Conservation (phyloP, 495 filamentous ascomycete species). For the Penicillium samsonianum region DNA sequence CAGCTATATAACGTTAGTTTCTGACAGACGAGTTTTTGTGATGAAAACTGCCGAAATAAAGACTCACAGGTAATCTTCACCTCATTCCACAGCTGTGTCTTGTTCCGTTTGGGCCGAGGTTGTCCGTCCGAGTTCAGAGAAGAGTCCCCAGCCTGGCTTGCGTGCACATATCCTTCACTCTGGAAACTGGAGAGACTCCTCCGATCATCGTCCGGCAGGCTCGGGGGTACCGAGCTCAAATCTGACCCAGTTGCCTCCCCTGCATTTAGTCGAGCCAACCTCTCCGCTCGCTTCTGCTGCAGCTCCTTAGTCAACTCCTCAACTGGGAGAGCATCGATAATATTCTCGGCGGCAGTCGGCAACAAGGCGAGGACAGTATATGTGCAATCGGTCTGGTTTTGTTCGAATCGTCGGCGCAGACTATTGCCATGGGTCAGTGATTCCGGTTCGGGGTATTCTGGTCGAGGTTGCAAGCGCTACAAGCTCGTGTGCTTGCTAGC, state of each 20-base stretch:
- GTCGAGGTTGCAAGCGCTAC: conserved; percentile 18
- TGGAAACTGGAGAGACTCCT: conserved; percentile 73
- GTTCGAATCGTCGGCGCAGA: conserved; percentile 91
- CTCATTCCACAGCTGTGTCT: conserved; percentile 95
- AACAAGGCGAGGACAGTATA: conserved; percentile 96
- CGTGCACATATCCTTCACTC: conserved; percentile 76
- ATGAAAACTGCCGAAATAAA: not conserved
- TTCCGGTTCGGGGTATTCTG: conserved; percentile 1
- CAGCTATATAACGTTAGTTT: conserved; percentile 56
- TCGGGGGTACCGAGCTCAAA: conserved; percentile 70
- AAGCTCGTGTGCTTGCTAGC: conserved; percentile 17
- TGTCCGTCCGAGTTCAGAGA: conserved; percentile 36
- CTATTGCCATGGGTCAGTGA: conserved; percentile 48
- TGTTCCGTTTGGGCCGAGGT: conserved; percentile 68
- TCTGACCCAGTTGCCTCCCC: conserved; percentile 58
- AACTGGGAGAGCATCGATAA: conserved; percentile 83
- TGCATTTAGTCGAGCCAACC: conserved; percentile 58
- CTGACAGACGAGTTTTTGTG: not conserved
- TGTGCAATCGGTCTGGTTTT: conserved; percentile 98
- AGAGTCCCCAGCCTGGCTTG: conserved; percentile 68
- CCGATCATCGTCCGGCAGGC: conserved; percentile 79
- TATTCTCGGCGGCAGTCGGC: conserved; percentile 85
- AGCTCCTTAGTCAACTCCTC: conserved; percentile 88
- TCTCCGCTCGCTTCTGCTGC: conserved; percentile 87
- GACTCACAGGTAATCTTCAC: conserved; percentile 89